Evolutionary conservation across 2,329 filamentous ascomycete species (phyloP), one percentile per base, ranked within the genome.

Genomic region (Fusarium austroafricanum): DNA sequence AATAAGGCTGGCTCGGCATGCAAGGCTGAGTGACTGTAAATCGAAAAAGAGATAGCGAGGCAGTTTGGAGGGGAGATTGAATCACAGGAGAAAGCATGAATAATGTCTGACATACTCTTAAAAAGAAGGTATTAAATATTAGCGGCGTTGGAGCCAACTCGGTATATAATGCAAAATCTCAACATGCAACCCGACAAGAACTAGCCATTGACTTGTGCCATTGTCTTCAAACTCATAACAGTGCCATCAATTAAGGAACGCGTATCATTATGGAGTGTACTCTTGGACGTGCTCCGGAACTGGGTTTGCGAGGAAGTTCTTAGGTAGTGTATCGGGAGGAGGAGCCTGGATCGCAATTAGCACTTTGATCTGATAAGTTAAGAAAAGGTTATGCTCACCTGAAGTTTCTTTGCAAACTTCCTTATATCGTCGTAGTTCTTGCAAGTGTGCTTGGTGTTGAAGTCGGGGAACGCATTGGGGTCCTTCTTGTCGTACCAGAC

Each of bases 381-480:
- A 1, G 4, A 4, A 3, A 15, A 4, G 3, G 2, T 5, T 3
- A 5, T 11, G 18, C 68, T 56, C 33, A 81, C 83, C 63, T 89
- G 87, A 26, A 84, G 79, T 29, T 74, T 75, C 60, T 86, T 80
- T 2, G 87, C 87, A 86, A 86, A 90, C 17, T 76, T 65, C 28
- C 82, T 75, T 6, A 89, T 76, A 2, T 78, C 81, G 3, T 87
- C 84, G 52, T 84, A 88, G 71, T 88, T 86, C 33, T 85, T 83
- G 74, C 88, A 90, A 46, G 79, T 79, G 72, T 90, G 88, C 56
- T 80, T 79, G 0, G 87, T 89, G 69, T 88, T 87, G 76, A 90
- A 90, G 73, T 90, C 87, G 3, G 87, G 86, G 65, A 87, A 89
- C 1, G 86, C 80, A 42, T 79, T 76, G 0, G 83, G 81, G 10